Evolutionary conservation across 257 asterid genomes (phyloP), one percentile per base, ranked within the genome.

Genomic region (Nicotiana noctiflora): DNA sequence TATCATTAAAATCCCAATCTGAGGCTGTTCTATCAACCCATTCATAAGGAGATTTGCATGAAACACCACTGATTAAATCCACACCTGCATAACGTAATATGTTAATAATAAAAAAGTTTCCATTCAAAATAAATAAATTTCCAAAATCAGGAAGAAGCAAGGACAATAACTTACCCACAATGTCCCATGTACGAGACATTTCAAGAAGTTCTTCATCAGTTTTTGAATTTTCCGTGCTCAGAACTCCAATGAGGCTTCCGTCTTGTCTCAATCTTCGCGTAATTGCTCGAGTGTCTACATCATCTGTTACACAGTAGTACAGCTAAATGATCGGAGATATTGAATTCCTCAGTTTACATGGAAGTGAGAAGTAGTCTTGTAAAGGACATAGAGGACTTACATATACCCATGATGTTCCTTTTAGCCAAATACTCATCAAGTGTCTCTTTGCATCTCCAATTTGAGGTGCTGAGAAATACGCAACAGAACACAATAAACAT

Each of bases 251-350:
- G 86, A 95, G 99, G 87, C 98, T 95, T 81, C 99, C 99, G 76
- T 93, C 97, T 87, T 95, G 88, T 79, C 99, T 82, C 79, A 87
- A 65, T 79, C 89, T 91, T 85, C 97, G 91, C 80, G 99, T 93
- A 84, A 93, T 93, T 57, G 99, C 99, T 84, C 98, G 97, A 81
- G 99, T 95, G 85, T 95, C 98, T 19, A 95, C 97, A 80, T 93
- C 98, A 87, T 92, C 99, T 95, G 89, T 84, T 82, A 80, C 68
- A 80, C 13, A 77, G 70, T 81, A 77, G 70, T 81, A 80, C 61
- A 84, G 44, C 61, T 67, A 79, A 81, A 82, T 63, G 56, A 85
- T 79, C 75, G 66, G 51, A 82, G 53, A 79, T 37, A 19, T n/a
- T 61, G 44, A 61, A 63, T 44, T 56, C 44, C 23, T 10, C 19